Evolutionary conservation across 2,329 filamentous ascomycete species (phyloP).

Genomic region (Diaporthe caulivora): DNA sequence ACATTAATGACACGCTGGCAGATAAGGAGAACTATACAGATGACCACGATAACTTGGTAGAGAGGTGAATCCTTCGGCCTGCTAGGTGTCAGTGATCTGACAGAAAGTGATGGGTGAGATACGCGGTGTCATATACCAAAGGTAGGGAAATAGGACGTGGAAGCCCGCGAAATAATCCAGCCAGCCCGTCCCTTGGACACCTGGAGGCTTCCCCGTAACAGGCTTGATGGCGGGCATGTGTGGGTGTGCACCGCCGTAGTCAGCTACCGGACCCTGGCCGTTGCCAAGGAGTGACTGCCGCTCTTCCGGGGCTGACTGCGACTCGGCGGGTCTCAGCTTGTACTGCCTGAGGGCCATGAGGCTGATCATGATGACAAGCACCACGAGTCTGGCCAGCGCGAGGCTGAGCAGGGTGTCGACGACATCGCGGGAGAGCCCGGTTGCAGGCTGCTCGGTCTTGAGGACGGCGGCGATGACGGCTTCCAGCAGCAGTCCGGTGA

Average conservation of each 20-base stretch:
- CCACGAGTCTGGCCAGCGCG: constrained; percentile 48
- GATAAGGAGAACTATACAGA: constrained; percentile 56
- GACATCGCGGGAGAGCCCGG: constrained; percentile 47
- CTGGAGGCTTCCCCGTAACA: constrained; percentile 39
- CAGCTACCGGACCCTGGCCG: constrained; percentile 47
- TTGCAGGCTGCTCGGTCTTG: constrained; percentile 45
- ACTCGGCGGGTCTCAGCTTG: constrained; percentile 44
- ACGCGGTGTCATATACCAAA: constrained; percentile 48
- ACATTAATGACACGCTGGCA: constrained; percentile 59
- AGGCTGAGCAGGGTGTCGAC: constrained; percentile 49
- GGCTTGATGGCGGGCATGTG: constrained; percentile 46
- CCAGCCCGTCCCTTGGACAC: constrained; percentile 55
- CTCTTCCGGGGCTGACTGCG: constrained; percentile 50
- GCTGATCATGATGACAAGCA: constrained; percentile 52
- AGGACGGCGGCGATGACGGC: constrained; percentile 53
- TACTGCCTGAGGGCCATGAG: constrained; percentile 49
- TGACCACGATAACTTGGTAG: constrained; percentile 55
- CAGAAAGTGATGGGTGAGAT: constrained; percentile 30
- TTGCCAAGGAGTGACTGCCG: constrained; percentile 55
- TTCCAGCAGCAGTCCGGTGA: constrained; percentile 51
- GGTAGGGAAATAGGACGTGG: constrained; percentile 58
- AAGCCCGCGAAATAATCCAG: constrained; percentile 61
- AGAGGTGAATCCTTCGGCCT: constrained; percentile 56
- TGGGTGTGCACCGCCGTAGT: constrained; percentile 32
- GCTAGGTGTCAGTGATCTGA: constrained; percentile 37